A percentile compares a stretch with the other conserved stretches of the same genome.
These are phyloP conservation scores for Gomphus sp. DNA, from an alignment of 1,284 basidiomycete species.

Conservation along the genomic window DNA sequence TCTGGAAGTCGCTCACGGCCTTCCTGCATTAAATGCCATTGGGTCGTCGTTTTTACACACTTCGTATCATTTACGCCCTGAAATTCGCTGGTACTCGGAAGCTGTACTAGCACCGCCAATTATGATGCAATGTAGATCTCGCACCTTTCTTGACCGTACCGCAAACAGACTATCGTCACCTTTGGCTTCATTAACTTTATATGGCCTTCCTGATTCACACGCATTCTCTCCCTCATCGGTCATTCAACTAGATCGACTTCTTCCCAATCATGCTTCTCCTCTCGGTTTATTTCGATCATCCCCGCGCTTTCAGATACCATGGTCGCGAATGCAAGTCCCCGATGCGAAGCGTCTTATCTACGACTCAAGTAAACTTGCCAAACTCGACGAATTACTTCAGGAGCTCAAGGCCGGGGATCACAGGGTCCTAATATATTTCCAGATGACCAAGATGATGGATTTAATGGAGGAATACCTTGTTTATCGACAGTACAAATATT, in stretches of 20 bases:
- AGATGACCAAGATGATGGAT: slow-evolving; percentile 99
- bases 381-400: slow-evolving; percentile 81
- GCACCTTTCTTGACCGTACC: slow-evolving; percentile 74
- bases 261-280: slow-evolving; percentile 58
- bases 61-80: slow-evolving; percentile 75
- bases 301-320: slow-evolving; percentile 68
- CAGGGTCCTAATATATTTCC: slow-evolving; percentile 96
- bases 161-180: slow-evolving; percentile 53
- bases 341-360: slow-evolving; percentile 94
- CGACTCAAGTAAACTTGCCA: slow-evolving; percentile 94
- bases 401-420: slow-evolving; percentile 93
- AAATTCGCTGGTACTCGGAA: slow-evolving; percentile 76
- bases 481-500: slow-evolving; percentile 96
- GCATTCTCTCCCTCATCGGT: slow-evolving; percentile 39
- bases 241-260: slow-evolving; percentile 49
- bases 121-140: slow-evolving; percentile 63
- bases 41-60: slow-evolving; percentile 52
- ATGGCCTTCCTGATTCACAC: slow-evolving; percentile 57
- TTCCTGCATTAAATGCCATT: slow-evolving; percentile 56
- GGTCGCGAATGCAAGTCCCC: slow-evolving; percentile 86
- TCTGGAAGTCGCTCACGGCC: slow-evolving; percentile 31
- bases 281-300: slow-evolving; percentile 67
- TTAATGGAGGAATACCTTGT: slow-evolving; percentile 99
- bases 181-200: slow-evolving; percentile 68
- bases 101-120: slow-evolving; percentile 82